Evolutionary conservation across 257 asterid species (phyloP).

Genomic region (Prunella vulgaris): DNA sequence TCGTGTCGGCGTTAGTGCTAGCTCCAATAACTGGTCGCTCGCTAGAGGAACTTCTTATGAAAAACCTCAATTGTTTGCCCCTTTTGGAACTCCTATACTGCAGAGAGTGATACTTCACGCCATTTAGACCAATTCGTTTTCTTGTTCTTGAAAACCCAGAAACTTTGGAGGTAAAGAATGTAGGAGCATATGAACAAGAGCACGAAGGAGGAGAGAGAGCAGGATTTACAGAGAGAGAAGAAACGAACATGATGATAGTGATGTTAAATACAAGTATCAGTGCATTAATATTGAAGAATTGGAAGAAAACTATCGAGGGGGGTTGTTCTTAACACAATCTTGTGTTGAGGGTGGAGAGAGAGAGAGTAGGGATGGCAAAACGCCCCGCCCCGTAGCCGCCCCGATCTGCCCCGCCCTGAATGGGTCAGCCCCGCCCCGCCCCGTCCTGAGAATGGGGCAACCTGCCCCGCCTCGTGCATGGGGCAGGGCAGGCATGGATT

Average conservation of each 20-base stretch:
- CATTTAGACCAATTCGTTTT: conserved; percentile 34
- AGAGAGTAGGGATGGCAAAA: too few relatives aligned
- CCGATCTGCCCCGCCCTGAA: too few relatives aligned
- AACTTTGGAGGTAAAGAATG: conserved; percentile 17
- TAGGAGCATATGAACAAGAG: conserved; percentile 1
- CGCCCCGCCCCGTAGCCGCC: too few relatives aligned
- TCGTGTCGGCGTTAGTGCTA: conserved; percentile 29
- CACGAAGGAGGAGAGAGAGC: conserved; percentile 34
- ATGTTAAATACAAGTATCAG: not conserved
- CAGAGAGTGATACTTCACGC: conserved; percentile 30
- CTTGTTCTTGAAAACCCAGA: too few relatives aligned
- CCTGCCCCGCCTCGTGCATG: too few relatives aligned
- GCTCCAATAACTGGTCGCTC: conserved; percentile 36
- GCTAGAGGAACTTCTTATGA: conserved; percentile 12
- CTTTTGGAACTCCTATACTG: not conserved
- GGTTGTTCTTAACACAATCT: not conserved
- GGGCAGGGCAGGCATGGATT: too few relatives aligned
- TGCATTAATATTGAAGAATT: conserved; percentile 11
- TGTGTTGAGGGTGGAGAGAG: not conserved
- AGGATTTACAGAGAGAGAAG: conserved; percentile 44
- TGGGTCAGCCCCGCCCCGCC: too few relatives aligned
- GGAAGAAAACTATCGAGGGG: not conserved
- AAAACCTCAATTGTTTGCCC: conserved; percentile 20
- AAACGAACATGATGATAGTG: conserved; percentile 37
- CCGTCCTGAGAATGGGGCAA: too few relatives aligned